Evolutionary conservation across 371 early-diverging fungal genomes (phyloP).

Genomic region (Syncephalis plumigaleata): DNA sequence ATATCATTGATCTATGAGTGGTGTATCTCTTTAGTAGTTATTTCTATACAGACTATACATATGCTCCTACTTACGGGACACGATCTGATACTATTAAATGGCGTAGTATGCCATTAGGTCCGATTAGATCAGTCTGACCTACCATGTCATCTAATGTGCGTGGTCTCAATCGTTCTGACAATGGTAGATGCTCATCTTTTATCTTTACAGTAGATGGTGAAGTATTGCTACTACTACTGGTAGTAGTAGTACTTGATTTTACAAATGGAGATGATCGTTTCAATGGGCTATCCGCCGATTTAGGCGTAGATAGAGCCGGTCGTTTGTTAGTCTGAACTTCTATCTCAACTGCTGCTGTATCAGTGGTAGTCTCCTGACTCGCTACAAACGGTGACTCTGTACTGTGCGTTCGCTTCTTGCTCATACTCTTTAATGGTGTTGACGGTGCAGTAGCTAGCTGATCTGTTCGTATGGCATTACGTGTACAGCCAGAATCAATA

Average conservation of each 20-base stretch:
- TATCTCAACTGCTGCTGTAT: not conserved
- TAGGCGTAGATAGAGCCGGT: too few species aligned
- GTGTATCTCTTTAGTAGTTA: not conserved
- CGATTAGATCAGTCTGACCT: constrained; percentile 56
- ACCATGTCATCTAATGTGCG: constrained; percentile 35
- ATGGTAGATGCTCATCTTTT: constrained; percentile 8
- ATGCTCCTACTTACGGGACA: constrained; percentile 49
- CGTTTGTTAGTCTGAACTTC: not conserved
- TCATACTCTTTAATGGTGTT: not conserved
- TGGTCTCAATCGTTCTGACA: constrained; percentile 50
- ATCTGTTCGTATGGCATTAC: not conserved
- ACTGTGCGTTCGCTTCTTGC: not conserved
- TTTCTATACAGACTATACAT: not conserved
- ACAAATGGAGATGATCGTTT: too few species aligned
- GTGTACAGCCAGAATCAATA: constrained; percentile 8
- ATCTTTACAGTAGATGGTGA: not conserved
- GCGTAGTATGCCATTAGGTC: constrained; percentile 36
- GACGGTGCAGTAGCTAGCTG: not conserved
- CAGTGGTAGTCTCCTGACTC: not conserved
- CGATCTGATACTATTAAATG: constrained; percentile 38
- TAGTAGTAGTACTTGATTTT: too few species aligned
- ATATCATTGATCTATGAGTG: constrained; percentile 22
- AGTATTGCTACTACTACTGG: too few species aligned
- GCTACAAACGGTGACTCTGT: not conserved
- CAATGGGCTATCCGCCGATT: constrained; percentile 6